Conservation (phyloP, 2,329 filamentous ascomycete genomes). For the Apiospora saccharicola region DNA sequence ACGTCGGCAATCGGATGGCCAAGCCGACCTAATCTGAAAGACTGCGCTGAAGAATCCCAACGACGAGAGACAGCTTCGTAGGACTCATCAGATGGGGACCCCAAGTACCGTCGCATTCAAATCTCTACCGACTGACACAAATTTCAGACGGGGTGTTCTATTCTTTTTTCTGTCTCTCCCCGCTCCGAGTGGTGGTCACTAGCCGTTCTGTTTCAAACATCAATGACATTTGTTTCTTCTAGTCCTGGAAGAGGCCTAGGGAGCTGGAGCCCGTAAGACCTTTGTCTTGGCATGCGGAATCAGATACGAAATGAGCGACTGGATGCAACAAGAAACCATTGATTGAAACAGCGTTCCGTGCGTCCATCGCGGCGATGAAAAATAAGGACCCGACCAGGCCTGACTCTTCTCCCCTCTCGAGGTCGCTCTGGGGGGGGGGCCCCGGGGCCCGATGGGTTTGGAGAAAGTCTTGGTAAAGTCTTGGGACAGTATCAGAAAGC, state of each 20-base stretch:
- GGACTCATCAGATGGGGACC: background rate
- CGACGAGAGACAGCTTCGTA: background rate
- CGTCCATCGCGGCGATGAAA: background rate
- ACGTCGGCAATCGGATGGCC: background rate
- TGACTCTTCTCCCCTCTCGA: background rate
- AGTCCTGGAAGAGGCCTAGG: conserved; percentile 3
- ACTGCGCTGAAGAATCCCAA: background rate
- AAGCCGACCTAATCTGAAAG: background rate
- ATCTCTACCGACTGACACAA: conserved; percentile 7
- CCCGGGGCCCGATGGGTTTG: background rate
- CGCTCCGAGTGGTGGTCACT: background rate
- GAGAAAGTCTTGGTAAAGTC: conserved; percentile 24
- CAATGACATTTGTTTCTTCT: conserved; percentile 16
- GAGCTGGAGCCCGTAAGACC: background rate
- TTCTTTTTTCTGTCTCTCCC: background rate
- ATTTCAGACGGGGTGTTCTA: conserved; percentile 13
- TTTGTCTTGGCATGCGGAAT: conserved; percentile 9
- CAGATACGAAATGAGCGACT: background rate
- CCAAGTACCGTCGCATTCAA: background rate
- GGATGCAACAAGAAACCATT: conserved; percentile 12
- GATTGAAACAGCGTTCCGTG: conserved; percentile 25
- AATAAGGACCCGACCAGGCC: background rate
- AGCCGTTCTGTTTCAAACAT: conserved; percentile 7
- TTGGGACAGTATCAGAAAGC: conserved; percentile 23
- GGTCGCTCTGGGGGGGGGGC: background rate